phyloP scores from a whole-genome alignment of 2,329 filamentous ascomycete genomes.

The Colletotrichum cereale region DNA sequence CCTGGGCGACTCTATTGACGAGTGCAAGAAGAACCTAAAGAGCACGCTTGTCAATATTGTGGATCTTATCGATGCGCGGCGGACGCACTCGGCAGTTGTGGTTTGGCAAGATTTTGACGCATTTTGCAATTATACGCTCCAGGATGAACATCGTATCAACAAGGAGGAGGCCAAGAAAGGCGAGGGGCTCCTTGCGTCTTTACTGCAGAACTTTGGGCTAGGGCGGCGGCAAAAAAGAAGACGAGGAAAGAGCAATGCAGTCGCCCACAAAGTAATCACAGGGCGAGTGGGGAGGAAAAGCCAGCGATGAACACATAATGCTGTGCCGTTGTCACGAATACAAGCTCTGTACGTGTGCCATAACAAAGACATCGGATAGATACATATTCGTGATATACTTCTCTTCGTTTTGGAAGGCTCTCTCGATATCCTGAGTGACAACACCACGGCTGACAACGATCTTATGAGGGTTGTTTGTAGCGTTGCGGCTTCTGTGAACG shows the following conservation, averaged over 20 bases:
- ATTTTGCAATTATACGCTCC: constrained; percentile 45
- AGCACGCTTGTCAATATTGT: constrained; percentile 45
- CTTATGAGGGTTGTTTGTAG: too few species aligned
- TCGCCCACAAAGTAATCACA: not conserved
- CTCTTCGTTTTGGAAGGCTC: too few species aligned
- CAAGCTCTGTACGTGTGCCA: not conserved
- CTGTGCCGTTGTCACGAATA: not conserved
- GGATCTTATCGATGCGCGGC: constrained; percentile 48
- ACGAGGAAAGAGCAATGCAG: not conserved
- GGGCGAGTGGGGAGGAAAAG: not conserved
- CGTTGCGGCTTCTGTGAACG: too few species aligned
- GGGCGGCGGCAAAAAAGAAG: not conserved
- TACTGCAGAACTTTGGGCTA: constrained; percentile 40
- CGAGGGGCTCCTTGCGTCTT: constrained; percentile 43
- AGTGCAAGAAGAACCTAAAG: constrained; percentile 45
- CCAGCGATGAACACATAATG: not conserved
- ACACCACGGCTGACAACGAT: too few species aligned
- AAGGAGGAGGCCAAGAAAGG: constrained; percentile 44
- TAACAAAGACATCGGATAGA: not conserved
- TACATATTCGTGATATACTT: not conserved
- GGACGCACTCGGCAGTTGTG: constrained; percentile 43
- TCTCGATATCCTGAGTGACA: too few species aligned
- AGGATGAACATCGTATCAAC: constrained; percentile 41
- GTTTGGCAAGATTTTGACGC: constrained; percentile 47
- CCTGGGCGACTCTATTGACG: constrained; percentile 30